Evolutionary conservation across 306 rosid genomes (phyloP).

Genomic region (Luffa acutangula): DNA sequence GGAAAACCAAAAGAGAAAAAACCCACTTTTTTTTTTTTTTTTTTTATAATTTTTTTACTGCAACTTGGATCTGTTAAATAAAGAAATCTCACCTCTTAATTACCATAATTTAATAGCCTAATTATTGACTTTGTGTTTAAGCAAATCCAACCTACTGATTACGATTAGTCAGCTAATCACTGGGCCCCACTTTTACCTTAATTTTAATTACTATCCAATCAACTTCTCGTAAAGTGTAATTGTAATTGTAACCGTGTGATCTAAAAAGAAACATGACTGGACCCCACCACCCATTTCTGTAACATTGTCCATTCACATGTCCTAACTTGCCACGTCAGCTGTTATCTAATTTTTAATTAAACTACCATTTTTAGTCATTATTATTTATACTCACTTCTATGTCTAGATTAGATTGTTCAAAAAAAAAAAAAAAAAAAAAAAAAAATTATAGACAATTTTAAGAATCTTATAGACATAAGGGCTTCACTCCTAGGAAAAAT

Average conservation of each 20-base stretch:
- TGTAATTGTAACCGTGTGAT: background rate
- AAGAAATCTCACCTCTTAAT: background rate
- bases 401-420: too few species aligned
- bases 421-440: too few species aligned
- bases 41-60: background rate
- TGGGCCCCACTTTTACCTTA: background rate
- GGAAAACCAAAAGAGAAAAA: background rate
- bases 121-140: background rate
- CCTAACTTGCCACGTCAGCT: background rate
- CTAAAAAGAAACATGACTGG: background rate
- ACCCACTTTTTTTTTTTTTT: background rate
- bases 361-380: background rate
- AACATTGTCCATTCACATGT: background rate
- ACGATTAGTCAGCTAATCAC: background rate
- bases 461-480: too few species aligned
- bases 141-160: background rate
- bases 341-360: background rate
- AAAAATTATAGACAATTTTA: too few species aligned
- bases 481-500: too few species aligned
- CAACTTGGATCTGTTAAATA: background rate
- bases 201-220: background rate
- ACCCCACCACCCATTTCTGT: background rate
- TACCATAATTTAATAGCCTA: background rate
- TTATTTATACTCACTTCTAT: too few species aligned
- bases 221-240: background rate